Evolutionary conservation across 192 early-diverging fungal species (phyloP).

Genomic region (Neocallimastix lanati): DNA sequence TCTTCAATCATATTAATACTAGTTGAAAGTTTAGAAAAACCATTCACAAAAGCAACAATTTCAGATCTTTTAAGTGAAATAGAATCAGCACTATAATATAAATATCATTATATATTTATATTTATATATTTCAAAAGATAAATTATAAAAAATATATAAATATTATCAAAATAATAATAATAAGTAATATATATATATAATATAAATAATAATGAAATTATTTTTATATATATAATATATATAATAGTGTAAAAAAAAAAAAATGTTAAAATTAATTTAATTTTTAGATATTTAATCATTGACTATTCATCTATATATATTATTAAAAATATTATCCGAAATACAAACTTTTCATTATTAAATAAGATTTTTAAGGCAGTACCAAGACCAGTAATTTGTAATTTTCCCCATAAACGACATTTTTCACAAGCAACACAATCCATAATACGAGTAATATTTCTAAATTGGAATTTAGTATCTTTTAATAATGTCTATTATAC

Average conservation of each 20-base stretch:
- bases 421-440: slow-evolving; percentile 99
- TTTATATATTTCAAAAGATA: too few relatives aligned
- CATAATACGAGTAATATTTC: slow-evolving; percentile 95
- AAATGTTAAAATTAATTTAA: too few relatives aligned
- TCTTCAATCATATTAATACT: slow-evolving; percentile 59
- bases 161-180: too few relatives aligned
- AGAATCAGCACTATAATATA: neutral
- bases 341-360: slow-evolving; percentile 52
- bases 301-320: too few relatives aligned
- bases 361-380: slow-evolving; percentile 93
- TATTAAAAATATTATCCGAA: too few relatives aligned
- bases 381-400: slow-evolving; percentile 79
- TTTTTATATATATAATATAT: too few relatives aligned
- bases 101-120: too few relatives aligned
- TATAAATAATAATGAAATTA: too few relatives aligned
- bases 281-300: too few relatives aligned
- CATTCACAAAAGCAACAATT: slow-evolving; percentile 79
- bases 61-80: slow-evolving; percentile 44
- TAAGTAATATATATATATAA: too few relatives aligned
- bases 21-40: slow-evolving; percentile 72
- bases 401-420: slow-evolving; percentile 94
- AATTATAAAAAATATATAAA: too few relatives aligned
- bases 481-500: slow-evolving; percentile 50
- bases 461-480: slow-evolving; percentile 80
- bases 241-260: too few relatives aligned